Conservation (phyloP, 441 rosid genomes). For the Corymbia citriodora region DNA sequence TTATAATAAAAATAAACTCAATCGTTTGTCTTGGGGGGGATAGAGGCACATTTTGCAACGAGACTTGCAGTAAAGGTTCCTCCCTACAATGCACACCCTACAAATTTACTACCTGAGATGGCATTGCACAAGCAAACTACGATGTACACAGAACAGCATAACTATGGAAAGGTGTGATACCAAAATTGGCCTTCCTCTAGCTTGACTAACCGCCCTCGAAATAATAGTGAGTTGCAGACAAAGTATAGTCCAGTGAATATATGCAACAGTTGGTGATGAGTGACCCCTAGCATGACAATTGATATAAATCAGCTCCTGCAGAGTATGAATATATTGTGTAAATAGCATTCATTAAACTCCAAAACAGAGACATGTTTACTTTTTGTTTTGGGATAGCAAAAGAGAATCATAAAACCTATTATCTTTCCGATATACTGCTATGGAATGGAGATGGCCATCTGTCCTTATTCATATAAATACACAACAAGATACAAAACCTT, state of each 20-base stretch:
- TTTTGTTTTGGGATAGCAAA: not conserved
- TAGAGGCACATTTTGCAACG: not conserved
- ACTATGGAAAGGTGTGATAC: not conserved
- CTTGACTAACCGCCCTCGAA: not conserved
- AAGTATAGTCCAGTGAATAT: not conserved
- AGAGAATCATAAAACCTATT: not conserved
- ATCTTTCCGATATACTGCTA: not conserved
- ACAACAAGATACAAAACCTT: too few species aligned
- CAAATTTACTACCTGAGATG: not conserved
- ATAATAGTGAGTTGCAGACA: not conserved
- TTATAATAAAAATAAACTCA: not conserved
- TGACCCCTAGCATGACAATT: not conserved
- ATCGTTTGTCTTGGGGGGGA: not conserved
- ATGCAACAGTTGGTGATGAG: not conserved
- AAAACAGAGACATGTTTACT: not conserved
- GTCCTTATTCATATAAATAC: not conserved
- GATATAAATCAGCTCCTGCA: not conserved
- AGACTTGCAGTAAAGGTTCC: not conserved
- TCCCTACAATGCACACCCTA: not conserved
- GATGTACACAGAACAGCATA: not conserved
- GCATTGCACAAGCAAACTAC: not conserved
- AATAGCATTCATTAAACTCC: not conserved
- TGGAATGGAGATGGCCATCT: not conserved
- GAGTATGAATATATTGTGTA: not conserved
- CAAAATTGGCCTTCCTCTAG: not conserved